A percentile compares a stretch with the other conserved stretches of the same genome.
Evolutionary conservation across 345 rosid genomes (phyloP).

Genomic region (Brassica napus): DNA sequence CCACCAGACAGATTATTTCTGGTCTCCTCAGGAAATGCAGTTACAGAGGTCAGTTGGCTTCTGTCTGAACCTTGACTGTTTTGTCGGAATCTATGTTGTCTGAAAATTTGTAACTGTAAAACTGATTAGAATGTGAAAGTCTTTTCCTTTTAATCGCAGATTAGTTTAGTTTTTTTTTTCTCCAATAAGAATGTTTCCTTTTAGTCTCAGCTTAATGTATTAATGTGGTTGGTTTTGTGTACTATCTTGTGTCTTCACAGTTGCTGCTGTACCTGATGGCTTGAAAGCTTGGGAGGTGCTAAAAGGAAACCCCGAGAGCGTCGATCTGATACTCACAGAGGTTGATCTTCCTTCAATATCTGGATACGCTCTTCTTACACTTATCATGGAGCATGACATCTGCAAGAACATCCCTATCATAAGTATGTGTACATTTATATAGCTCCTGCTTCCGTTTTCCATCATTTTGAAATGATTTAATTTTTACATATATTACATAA

Average conservation of each 20-base stretch:
- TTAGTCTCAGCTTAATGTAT: not conserved
- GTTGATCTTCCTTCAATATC: conserved; percentile 88
- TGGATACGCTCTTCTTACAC: conserved; percentile 81
- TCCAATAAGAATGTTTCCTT: not conserved
- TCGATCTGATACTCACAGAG: conserved; percentile 87
- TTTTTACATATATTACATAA: no score
- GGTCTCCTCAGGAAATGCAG: conserved; percentile 88
- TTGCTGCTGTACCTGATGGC: conserved; percentile 81
- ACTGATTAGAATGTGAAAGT: not conserved
- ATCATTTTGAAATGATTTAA: no score
- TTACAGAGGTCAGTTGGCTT: conserved; percentile 62
- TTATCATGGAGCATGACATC: conserved; percentile 83
- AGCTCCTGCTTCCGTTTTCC: not conserved
- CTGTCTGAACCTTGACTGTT: not conserved
- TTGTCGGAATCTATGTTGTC: not conserved
- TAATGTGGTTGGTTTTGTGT: not conserved
- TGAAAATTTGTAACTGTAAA: not conserved
- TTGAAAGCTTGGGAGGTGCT: conserved; percentile 91
- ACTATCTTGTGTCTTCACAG: conserved; percentile 40
- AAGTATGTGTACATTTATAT: conserved; percentile 52
- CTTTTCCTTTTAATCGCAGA: not conserved
- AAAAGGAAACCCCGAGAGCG: conserved; percentile 55
- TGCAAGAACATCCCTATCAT: conserved; percentile 94
- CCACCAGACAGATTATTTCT: conserved; percentile 82
- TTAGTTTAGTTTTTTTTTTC: no score